Base-by-base conservation (phyloP, 177 flowering plant species). In the Vitis hybrid region DNA sequence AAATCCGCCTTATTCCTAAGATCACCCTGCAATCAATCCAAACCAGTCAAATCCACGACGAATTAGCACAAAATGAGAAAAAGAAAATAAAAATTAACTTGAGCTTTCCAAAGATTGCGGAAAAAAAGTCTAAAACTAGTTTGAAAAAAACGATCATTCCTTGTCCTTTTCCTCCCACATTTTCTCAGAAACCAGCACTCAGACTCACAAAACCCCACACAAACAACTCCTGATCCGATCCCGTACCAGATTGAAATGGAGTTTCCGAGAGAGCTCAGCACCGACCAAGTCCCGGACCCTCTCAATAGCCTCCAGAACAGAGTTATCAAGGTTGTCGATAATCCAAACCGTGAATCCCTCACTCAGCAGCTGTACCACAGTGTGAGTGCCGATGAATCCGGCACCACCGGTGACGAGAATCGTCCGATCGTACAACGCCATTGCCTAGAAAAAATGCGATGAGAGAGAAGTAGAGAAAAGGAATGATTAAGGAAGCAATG, bases 361-460 rank as follows among this genome's bases (percentile, higher is more conserved):
- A 3, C 78, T 74, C 18, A 96, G 84, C 13, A 96, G 90, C 84
- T 90, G 93, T 52, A 96, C 80, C 21, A 87, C 97, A 23, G 96
- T 90, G 85, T 95, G 99, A 39, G 89, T 85, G 21, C 99, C 99
- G 58, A 95, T 93, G 79, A 91, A 95, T 0, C 99, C 99, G 56
- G 99, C 99, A 0, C 99, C 99, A 4, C 99, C 99, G 18, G 98
- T 95, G 3, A 95, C 98, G 14, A 95, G 81, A 60, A 93, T 82
- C 56, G 69, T 81, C 73, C 77, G 72, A 49, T 74, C 78, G 3
- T 57, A 45, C 10, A 64, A 69, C 63, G 60, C 81, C 84, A 78
- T 80, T 57, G 67, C 49, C 2, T 55, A n/a, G 19, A 13, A 34
- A 14, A 45, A 45, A 21, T 15, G n/a, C 7, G 54, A 51, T 39